Conservation (phyloP, 1,284 basidiomycete species). For the Malassezia dermatis region DNA sequence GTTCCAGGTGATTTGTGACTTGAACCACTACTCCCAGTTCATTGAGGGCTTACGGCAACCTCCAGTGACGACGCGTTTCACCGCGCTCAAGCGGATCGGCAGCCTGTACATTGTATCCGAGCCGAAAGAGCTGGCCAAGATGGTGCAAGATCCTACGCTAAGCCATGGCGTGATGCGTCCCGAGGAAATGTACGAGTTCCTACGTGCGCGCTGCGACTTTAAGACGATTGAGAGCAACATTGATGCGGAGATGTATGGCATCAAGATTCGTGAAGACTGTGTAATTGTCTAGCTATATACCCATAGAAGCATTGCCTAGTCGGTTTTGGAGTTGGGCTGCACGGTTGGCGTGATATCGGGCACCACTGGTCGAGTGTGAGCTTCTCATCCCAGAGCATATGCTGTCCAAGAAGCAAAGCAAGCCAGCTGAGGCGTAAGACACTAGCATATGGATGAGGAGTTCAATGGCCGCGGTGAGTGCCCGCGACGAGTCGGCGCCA, state of each 20-base stretch:
- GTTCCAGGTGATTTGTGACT: constrained; percentile 87
- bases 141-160: constrained; percentile 81
- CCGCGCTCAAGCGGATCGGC: constrained; percentile 87
- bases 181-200: constrained; percentile 56
- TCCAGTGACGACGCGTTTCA: constrained; percentile 74
- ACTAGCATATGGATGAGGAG: constrained; percentile 55
- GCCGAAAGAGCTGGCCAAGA: constrained; percentile 76
- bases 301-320: neutral
- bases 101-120: constrained; percentile 70
- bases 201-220: constrained; percentile 34
- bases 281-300: constrained; percentile 20
- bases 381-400: constrained; percentile 21
- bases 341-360: neutral
- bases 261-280: constrained; percentile 42
- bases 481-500: constrained; percentile 28
- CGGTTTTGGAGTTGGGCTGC: neutral
- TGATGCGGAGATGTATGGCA: constrained; percentile 46
- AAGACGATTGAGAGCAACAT: constrained; percentile 37
- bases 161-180: constrained; percentile 76
- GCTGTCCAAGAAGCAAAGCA: constrained; percentile 54
- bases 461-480: constrained; percentile 29
- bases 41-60: constrained; percentile 55
- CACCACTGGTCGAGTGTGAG: neutral
- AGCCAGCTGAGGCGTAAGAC: constrained; percentile 63
- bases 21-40: constrained; percentile 84